Conservation (phyloP, 2,329 filamentous ascomycete species). For the Akanthomyces muscarius region DNA sequence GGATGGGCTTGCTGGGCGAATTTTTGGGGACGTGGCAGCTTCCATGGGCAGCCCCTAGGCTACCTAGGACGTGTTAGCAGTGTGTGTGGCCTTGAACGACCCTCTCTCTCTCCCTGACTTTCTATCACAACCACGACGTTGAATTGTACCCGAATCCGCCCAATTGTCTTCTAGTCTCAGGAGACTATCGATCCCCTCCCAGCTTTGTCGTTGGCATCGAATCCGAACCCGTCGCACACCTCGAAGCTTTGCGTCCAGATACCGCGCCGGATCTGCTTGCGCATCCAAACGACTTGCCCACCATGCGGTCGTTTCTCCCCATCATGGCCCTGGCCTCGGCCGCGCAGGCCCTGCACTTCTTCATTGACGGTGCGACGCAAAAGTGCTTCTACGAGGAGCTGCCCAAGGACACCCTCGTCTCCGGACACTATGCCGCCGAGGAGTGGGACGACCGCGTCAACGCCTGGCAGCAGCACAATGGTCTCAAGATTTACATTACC, state of each 20-base stretch:
- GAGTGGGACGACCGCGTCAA: slow-evolving; percentile 71
- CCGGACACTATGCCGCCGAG: slow-evolving; percentile 85
- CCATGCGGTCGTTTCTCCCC: slow-evolving; percentile 60
- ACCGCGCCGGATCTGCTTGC: neutral
- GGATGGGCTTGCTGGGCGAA: slow-evolving; percentile 24
- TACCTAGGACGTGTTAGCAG: neutral
- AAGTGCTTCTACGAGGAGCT: slow-evolving; percentile 99
- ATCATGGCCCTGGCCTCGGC: slow-evolving; percentile 61
- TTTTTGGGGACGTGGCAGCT: slow-evolving; percentile 53
- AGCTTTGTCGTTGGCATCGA: slow-evolving; percentile 5
- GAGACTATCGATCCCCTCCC: neutral
- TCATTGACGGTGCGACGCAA: slow-evolving; percentile 76
- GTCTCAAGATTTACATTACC: slow-evolving; percentile 80
- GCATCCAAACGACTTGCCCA: slow-evolving; percentile 6
- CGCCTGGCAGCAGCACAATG: slow-evolving; percentile 67
- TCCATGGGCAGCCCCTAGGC: slow-evolving; percentile 24
- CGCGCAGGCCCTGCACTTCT: slow-evolving; percentile 89
- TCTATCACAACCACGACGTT: neutral
- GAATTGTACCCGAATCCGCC: neutral
- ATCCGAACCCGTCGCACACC: neutral
- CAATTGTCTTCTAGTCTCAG: neutral
- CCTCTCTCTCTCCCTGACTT: neutral
- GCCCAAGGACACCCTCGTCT: slow-evolving; percentile 93
- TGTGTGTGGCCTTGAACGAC: neutral
- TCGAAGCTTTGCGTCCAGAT: neutral